Percentiles rank a stretch among this genome's conserved stretches.
Evolutionary conservation across 257 asterid genomes (phyloP).

Genomic region (Nemophila menziesii): DNA sequence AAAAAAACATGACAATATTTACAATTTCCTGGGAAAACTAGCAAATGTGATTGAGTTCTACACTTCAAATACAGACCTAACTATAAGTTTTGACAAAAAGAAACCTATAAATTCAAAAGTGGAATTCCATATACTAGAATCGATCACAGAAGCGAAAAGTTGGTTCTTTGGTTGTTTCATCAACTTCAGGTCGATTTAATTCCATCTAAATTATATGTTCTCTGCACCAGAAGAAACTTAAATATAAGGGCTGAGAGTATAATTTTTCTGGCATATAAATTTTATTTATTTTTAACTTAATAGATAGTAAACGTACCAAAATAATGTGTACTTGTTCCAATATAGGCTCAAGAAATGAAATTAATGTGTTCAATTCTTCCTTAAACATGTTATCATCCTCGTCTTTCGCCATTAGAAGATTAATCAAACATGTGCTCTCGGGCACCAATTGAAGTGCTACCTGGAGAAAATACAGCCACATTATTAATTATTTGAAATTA

Average conservation of each 20-base stretch:
- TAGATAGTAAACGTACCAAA: constrained; percentile 32
- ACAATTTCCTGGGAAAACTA: neutral
- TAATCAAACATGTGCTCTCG: constrained; percentile 29
- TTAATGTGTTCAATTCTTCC: constrained; percentile 35
- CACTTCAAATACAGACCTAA: neutral
- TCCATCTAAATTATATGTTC: constrained; percentile 42
- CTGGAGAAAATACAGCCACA: constrained; percentile 16
- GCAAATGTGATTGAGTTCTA: neutral
- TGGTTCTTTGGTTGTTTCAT: neutral
- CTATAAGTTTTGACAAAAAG: no score
- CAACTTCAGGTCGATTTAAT: constrained; percentile 41
- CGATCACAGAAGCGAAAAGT: no score
- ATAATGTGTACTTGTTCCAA: constrained; percentile 37
- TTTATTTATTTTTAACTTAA: neutral
- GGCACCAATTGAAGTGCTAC: constrained; percentile 78
- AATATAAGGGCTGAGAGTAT: neutral
- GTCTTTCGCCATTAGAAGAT: constrained; percentile 42
- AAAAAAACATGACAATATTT: neutral
- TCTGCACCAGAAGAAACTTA: constrained; percentile 25
- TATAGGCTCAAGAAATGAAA: constrained; percentile 43
- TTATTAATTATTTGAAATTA: no score
- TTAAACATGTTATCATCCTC: constrained; percentile 32
- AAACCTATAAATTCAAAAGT: no score
- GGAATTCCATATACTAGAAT: no score
- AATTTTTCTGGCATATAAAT: neutral